Percentiles rank a stretch among this genome's conserved stretches.
These are phyloP conservation scores for Bacterosira constricta DNA, from an alignment of 108 stramenopile species.

Conservation along the genomic window DNA sequence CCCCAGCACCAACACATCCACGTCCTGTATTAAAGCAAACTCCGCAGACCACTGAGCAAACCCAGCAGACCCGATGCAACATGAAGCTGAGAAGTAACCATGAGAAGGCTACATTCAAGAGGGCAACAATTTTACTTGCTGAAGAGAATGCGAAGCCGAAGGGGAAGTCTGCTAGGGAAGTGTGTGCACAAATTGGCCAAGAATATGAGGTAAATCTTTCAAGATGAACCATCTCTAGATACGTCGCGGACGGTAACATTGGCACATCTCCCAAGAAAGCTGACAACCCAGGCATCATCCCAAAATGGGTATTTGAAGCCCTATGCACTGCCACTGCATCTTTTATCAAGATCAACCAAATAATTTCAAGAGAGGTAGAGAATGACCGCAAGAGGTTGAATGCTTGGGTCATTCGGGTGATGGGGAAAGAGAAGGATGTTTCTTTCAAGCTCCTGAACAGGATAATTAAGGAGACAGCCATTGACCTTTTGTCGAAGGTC, in stretches of 20 bases:
- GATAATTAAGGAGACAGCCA: not conserved
- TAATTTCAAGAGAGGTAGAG: not conserved
- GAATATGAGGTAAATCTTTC: not conserved
- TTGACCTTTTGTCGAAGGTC: not conserved
- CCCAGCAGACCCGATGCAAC: too few species aligned
- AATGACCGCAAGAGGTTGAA: constrained; percentile 5
- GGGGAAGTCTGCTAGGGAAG: not conserved
- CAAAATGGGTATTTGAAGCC: not conserved
- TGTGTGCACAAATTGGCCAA: not conserved
- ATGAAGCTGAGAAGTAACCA: too few species aligned
- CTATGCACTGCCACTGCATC: not conserved
- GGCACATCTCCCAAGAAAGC: not conserved
- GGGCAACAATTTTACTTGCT: not conserved
- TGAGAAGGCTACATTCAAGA: not conserved
- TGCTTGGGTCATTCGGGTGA: too few species aligned
- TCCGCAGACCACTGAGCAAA: too few species aligned
- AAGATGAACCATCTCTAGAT: not conserved
- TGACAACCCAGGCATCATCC: not conserved
- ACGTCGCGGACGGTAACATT: not conserved
- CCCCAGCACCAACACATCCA: too few species aligned
- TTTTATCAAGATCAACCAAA: not conserved
- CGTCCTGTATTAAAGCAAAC: too few species aligned
- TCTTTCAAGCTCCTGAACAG: not conserved
- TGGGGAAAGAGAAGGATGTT: too few species aligned
- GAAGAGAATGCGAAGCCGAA: not conserved